Base-by-base conservation (phyloP, 352 stramenopile species). In the Globisporangium megalacanthum region DNA sequence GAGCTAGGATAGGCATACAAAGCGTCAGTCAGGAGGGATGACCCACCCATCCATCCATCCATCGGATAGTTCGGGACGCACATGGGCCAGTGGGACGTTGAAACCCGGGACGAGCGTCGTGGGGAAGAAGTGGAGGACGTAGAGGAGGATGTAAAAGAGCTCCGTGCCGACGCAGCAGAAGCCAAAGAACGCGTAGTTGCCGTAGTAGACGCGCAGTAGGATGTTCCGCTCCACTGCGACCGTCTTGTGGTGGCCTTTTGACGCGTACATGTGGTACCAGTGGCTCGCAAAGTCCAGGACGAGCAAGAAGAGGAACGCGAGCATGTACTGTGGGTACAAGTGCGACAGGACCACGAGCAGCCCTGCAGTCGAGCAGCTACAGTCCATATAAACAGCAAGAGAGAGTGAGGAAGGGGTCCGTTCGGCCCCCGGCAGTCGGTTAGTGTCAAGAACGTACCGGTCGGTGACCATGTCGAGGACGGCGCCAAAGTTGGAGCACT, bases 381-480 rank as follows among this genome's bases (percentile, higher is more conserved):
- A 49, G n/a, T 4, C 7, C 9, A 31, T 0, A 50, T 7, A 45
- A 8, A 25, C 22, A 67, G 4, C n/a, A 22, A 29, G 10, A 45
- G 10, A 45, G 9, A 58, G 45, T 35, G 19, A 50, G 19, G 45
- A 33, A 17, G 19, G 25, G 46, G 5, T 49, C 8, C 31, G n/a
- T 13, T 19, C 19, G 19, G 13, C 20, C 7, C 15, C n/a, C 14
- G n/a, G 4, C 4, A 13, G 13, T 15, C 5, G 45, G 15, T 33
- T n/a, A n/a, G n/a, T n/a, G n/a, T n/a, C n/a, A n/a, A n/a, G n/a
- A n/a, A n/a, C 54, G 49, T 51, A 77, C 68, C 96, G 78, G 72
- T 99, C 96, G 19, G 97, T 99, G 29, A 99, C 94, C 97, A 99
- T 99, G 71, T 99, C 97, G 41, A 99, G 74, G 56, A 99, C 81